A percentile compares a stretch with the other conserved stretches of the same genome.
Conservation (phyloP, 352 stramenopile species). For the Nothophytophthora sp. region DNA sequence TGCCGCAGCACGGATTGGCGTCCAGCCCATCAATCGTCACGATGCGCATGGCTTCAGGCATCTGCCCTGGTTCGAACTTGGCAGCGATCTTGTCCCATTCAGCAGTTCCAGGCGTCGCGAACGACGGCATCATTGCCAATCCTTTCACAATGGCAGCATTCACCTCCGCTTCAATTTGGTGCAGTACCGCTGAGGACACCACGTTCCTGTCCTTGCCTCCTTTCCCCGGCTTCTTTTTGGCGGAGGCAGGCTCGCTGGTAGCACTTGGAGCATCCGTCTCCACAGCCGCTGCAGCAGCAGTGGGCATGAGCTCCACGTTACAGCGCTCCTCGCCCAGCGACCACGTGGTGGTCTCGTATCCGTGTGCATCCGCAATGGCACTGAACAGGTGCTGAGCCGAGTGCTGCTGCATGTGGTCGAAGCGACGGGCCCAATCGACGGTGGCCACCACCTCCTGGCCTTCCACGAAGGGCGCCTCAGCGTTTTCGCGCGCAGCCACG, state of each 20-base stretch:
- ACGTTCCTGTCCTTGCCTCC: constrained; percentile 40
- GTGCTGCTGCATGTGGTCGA: constrained; percentile 91
- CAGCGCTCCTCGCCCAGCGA: constrained; percentile 64
- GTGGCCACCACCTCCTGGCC: constrained; percentile 51
- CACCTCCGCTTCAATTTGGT: constrained; percentile 67
- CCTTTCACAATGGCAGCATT: constrained; percentile 76
- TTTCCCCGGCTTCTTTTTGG: constrained; percentile 22
- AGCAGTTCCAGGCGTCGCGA: constrained; percentile 48
- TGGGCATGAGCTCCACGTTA: constrained; percentile 83
- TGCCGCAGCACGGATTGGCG: constrained; percentile 88
- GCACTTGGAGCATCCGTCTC: not conserved
- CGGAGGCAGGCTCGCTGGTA: not conserved
- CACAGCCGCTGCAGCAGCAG: constrained; percentile 1
- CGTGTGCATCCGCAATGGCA: constrained; percentile 76
- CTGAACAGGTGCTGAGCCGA: constrained; percentile 89
- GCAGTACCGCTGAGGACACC: constrained; percentile 38
- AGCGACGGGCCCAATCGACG: constrained; percentile 78
- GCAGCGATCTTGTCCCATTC: constrained; percentile 60
- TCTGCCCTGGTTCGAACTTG: constrained; percentile 58
- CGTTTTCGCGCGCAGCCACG: constrained; percentile 25
- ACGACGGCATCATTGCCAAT: constrained; percentile 56
- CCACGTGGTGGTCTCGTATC: constrained; percentile 83
- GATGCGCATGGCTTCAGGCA: constrained; percentile 72
- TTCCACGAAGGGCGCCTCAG: constrained; percentile 31
- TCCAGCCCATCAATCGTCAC: constrained; percentile 86